Percentiles rank a stretch among this genome's conserved stretches.
These are phyloP conservation scores for Malania oleifera DNA, from an alignment of 164 flowering plant species.

Conservation along the genomic window DNA sequence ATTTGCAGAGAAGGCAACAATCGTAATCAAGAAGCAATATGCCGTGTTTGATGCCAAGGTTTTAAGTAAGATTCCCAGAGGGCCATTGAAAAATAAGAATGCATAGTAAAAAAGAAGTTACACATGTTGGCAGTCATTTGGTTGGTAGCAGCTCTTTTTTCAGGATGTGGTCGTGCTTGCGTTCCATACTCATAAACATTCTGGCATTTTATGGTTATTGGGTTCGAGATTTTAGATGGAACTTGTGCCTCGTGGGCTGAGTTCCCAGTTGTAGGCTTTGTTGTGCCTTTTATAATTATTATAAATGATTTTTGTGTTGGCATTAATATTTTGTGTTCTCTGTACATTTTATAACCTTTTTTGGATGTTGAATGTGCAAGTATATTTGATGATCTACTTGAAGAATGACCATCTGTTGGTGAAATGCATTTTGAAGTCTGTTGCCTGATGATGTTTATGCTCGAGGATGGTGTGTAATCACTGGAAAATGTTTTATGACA, in stretches of 20 bases:
- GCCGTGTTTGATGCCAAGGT: conserved; percentile 68
- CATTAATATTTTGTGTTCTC: background rate
- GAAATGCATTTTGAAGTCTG: too few relatives aligned
- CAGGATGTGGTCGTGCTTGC: conserved; percentile 15
- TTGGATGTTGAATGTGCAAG: background rate
- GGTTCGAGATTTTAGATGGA: conserved; percentile 7
- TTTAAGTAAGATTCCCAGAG: conserved; percentile 48
- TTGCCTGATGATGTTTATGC: too few relatives aligned
- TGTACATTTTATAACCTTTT: background rate
- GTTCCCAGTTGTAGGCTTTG: conserved; percentile 2
- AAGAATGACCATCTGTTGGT: too few relatives aligned
- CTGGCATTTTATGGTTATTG: conserved; percentile 3
- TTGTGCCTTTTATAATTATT: too few relatives aligned
- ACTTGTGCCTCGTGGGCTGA: conserved; percentile 4
- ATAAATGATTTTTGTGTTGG: background rate
- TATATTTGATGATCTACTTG: background rate
- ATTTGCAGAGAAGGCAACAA: conserved; percentile 55
- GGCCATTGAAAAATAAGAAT: conserved; percentile 41
- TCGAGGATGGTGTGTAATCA: too few relatives aligned
- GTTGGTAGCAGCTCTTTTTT: conserved; percentile 6
- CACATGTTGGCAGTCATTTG: background rate
- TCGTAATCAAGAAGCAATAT: conserved; percentile 61
- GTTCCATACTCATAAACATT: conserved; percentile 3
- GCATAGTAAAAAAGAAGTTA: conserved; percentile 16
- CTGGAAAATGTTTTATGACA: too few relatives aligned